Evolutionary conservation across 345 rosid species (phyloP), one percentile per base, ranked within the genome.

Genomic region (Arabis alpina): DNA sequence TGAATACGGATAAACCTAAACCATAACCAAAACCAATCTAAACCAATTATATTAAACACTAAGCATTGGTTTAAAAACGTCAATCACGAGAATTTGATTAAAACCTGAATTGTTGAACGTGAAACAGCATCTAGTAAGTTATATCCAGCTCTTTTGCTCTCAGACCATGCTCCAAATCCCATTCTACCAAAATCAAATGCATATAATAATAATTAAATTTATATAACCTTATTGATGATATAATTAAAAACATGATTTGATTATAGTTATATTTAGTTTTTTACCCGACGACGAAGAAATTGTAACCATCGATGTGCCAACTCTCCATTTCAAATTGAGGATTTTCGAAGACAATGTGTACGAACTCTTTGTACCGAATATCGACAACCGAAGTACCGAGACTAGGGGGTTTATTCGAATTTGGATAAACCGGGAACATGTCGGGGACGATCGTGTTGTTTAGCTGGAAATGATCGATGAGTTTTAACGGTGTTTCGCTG

Each of bases 231-330:
- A 19, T 19, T 19, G 23, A 19, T 19, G 23, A 19, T 19, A 19
- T 19, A 19, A 19, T 19, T 19, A 19, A 19, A 19, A 19, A 19
- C 23, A 19, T 19, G 23, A 19, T 19, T 19, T 19, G 23, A 19
- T 19, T 19, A 19, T 19, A 19, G 23, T 19, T 19, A 19, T 19
- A 19, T 34, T 6, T 6, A 34, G 6, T 5, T 34, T 34, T 12
- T 75, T 71, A 80, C 87, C 87, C 88, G 23, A 82, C 90, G 1
- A 80, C 81, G 56, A 53, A 82, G 80, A 87, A 82, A 6, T 80
- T 78, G 57, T 79, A 80, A 30, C 93, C 90, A 24, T 88, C 90
- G 42, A 88, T 58, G 70, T 84, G 93, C 87, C 90, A 85, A n/a
- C 83, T 45, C 41, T 88, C 79, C 8, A 83, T 68, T 2, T 49